Base-by-base conservation (phyloP, 345 rosid genomes). In the Hibiscus syriacus region DNA sequence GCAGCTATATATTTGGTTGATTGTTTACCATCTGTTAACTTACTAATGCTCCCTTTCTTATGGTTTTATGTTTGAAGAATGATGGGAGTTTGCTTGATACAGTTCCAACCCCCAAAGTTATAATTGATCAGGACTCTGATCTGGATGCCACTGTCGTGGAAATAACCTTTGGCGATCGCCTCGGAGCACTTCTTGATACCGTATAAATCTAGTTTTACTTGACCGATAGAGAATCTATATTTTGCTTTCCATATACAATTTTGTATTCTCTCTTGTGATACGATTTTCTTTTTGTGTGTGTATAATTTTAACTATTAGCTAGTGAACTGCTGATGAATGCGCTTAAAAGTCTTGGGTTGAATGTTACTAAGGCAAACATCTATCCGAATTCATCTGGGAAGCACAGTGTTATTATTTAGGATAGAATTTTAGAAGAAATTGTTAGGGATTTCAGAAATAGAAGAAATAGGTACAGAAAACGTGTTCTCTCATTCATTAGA, bases 121-220 rank as follows among this genome's bases (percentile, higher is more conserved):
- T 94, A 76, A 85, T 94, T 53, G 97, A 94, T 76, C 94, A 81
- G 73, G 99, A 94, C 77, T 87, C 97, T 29, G 96, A 94, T 64
- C 90, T 95, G 0, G 85, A 94, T 72, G 97, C 95, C 48, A 90
- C 99, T 32, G 52, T 94, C 1, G 82, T 94, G 26, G 92, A 94
- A 84, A 75, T 94, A 4, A 94, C 96, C 19, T 94, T 94, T 22
- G 99, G 99, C 3, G 89, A 94, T 78, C 99, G 99, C 79, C 99
- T 94, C 61, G 99, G 99, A 48, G 97, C 97, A 74, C 85, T 94
- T 41, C 76, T 94, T 64, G 99, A 94, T 80, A 94, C 99, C 0
- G 99, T 94, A 85, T 49, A 71, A 46, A 25, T n/a, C 45, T 20
- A 16, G 13, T 43, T 39, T 23, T 59, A 38, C 56, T 60, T 19